Base-by-base conservation (phyloP, 2,329 filamentous ascomycete species). In the Penicillium sp. region DNA sequence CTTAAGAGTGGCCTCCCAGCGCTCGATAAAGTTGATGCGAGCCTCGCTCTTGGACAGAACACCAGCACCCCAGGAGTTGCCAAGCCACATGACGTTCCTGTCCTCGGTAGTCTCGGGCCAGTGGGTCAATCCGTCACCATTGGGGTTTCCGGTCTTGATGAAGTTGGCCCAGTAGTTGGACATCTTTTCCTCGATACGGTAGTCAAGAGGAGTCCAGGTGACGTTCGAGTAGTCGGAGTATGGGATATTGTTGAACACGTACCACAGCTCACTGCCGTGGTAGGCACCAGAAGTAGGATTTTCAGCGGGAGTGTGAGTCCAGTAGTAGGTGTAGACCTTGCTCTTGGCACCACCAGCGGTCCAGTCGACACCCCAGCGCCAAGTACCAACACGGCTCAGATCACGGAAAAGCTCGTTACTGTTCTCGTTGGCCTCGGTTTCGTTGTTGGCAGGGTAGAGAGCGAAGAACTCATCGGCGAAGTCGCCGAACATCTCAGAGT, bases 221-320 rank as follows among this genome's bases (percentile, higher is more conserved):
- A 50, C 33, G 16, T 27, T 50, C 2, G 23, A 29, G 53, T 65
- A 64, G 43, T 63, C 59, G 9, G 58, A 42, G 49, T 63, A 66
- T 1, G 70, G 68, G 14, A 74, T 62, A 50, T 71, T 73, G 59
- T 70, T 69, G 39, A 75, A 67, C 10, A 65, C 65, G 26, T 73
- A 73, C 58, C 66, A 70, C 26, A 75, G 61, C 60, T 71, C 69
- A 9, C 63, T 62, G 27, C 67, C 68, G 49, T 72, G 70, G 54
- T 69, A 72, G 10, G 69, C 68, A 16, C 69, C 69, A 3, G 43
- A 31, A 5, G 14, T 39, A 23, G 59, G 52, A 50, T 67, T 62
- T 37, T 51, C 49, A 1, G 70, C 65, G 3, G 72, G 71, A 3
- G 69, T 58, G 42, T 68, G 69, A 4, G 64, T 66, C 62, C 66